Percentiles rank a stretch among this genome's conserved stretches.
These are phyloP conservation scores for Zalaria obscura DNA, from an alignment of 2,329 filamentous ascomycete species.

Conservation along the genomic window DNA sequence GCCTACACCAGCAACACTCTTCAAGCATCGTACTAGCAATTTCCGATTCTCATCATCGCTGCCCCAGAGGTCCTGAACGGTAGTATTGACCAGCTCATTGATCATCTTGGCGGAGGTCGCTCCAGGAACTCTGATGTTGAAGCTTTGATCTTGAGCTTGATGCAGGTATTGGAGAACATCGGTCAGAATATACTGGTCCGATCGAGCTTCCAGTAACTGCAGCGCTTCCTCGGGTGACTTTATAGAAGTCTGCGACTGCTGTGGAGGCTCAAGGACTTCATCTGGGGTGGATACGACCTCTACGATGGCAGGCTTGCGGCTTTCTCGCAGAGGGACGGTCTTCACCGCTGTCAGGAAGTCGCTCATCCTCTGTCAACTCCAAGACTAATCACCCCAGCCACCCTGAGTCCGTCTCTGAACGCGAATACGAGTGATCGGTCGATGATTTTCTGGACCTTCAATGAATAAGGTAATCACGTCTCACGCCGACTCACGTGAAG, in stretches of 20 bases:
- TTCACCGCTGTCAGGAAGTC: conserved; percentile 35
- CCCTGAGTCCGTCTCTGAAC: too few species aligned
- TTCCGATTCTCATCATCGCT: conserved; percentile 22
- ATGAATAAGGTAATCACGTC: too few species aligned
- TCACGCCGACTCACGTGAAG: too few species aligned
- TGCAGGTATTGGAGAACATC: conserved; percentile 17
- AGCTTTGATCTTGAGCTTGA: conserved; percentile 14
- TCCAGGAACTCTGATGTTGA: conserved; percentile 48
- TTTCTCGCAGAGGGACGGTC: conserved; percentile 15
- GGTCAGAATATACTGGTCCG: conserved; percentile 19
- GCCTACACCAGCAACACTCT: conserved; percentile 63
- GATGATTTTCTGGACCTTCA: too few species aligned
- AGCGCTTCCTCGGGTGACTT: conserved; percentile 14
- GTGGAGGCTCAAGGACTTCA: neutral
- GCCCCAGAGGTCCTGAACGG: conserved; percentile 70
- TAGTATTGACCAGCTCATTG: conserved; percentile 58
- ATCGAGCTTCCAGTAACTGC: conserved; percentile 24
- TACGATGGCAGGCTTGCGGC: neutral
- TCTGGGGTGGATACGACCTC: neutral
- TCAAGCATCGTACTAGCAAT: conserved; percentile 50
- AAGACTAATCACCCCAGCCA: conserved; percentile 4
- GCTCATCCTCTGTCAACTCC: conserved; percentile 25
- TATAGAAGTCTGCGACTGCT: neutral
- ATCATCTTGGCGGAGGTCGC: conserved; percentile 62
- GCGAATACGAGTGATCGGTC: too few species aligned